Base-by-base conservation (phyloP, 176 grass and related monocot species). In the Aegilops longissima region DNA sequence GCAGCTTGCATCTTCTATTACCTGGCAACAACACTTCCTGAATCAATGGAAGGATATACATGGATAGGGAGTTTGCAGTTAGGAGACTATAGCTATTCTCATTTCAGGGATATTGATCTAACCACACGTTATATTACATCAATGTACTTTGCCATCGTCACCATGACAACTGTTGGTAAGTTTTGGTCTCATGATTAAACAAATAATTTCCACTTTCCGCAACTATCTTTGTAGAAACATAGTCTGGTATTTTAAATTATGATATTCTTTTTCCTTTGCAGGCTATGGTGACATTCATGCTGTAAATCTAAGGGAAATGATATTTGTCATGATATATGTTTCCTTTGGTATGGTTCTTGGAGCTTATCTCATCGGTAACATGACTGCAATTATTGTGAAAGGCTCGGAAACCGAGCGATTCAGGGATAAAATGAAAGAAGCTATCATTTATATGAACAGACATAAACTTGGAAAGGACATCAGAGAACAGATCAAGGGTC, bases 341-440 rank as follows among this genome's bases (percentile, higher is more conserved):
- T 99, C 97, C 70, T 99, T 96, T 84, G 97, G 96, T 87, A 99
- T 99, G 97, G 91, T 99, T 90, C 85, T 99, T 61, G 92, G 97
- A 82, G 97, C 97, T 67, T 99, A 99, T 77, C 94, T 99, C 71
- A 91, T 99, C n/a, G 97, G 97, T 87, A 99, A 94, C 82, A 94
- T 96, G 94, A 99, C 97, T 81, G 97, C 97, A 4, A 81, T 99
- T 33, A 95, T 99, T 38, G 97, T 99, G 25, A 99, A 99, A 93
- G 97, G 97, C 77, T 99, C 94, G 5, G 90, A 79, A 81, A 99
- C 97, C 0, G 97, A 97, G 80, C 87, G 89, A 69, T 99, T 99
- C 67, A 97, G 97, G 77, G 97, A 99, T 63, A 94, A 90, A 87
- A 99, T 99, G 97, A 99, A 93, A 89, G 97, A 97, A 79, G 89